phyloP scores from a whole-genome alignment of 768 basidiomycete genomes.

The Leccinum arenicola region DNA sequence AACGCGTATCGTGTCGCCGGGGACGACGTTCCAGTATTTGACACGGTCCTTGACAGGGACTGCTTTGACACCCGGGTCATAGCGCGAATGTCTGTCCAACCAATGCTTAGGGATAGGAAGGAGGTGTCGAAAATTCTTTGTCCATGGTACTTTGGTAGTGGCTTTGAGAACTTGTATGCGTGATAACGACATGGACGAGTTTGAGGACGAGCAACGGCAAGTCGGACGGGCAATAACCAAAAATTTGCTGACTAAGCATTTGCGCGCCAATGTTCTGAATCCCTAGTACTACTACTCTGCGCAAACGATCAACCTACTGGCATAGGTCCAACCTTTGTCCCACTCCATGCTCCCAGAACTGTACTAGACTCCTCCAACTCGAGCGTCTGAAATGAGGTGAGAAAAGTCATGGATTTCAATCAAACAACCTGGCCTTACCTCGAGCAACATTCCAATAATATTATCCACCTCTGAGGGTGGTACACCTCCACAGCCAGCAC shows the following conservation, averaged over 20 bases:
- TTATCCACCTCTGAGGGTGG: conserved; percentile 85
- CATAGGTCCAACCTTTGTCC: conserved; percentile 24
- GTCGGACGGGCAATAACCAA: neutral
- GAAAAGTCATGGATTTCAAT: neutral
- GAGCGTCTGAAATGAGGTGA: conserved; percentile 51
- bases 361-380: conserved; percentile 80
- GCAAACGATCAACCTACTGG: conserved; percentile 17
- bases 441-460: conserved; percentile 79
- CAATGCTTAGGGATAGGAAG: conserved; percentile 57
- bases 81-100: conserved; percentile 42
- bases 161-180: conserved; percentile 42
- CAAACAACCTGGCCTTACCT: conserved; percentile 46
- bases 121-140: conserved; percentile 66
- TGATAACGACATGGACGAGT: conserved; percentile 27
- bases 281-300: neutral
- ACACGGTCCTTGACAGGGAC: conserved; percentile 67
- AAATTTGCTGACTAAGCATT: conserved; percentile 21
- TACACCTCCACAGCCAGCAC: conserved; percentile 86
- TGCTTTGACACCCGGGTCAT: conserved; percentile 47
- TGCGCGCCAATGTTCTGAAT: too few species aligned
- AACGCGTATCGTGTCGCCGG: conserved; percentile 75
- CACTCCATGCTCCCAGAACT: conserved; percentile 42
- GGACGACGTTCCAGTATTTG: conserved; percentile 85
- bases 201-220: neutral
- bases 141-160: conserved; percentile 53